Percentiles rank a stretch among this genome's conserved stretches.
Evolutionary conservation across 495 filamentous ascomycete genomes (phyloP).

Genomic region (Lepraria neglecta): DNA sequence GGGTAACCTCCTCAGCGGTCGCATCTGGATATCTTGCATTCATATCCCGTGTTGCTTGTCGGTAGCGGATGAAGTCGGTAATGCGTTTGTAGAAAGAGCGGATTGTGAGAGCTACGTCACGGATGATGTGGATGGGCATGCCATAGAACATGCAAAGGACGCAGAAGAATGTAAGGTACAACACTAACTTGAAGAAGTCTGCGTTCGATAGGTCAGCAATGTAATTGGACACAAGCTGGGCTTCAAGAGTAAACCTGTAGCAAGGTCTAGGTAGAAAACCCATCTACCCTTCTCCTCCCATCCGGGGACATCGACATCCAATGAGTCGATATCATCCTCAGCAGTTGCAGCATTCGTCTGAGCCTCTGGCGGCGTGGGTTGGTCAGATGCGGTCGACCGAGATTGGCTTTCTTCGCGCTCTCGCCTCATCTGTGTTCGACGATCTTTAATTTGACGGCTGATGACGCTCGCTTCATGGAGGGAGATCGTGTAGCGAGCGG

Average conservation of each 20-base stretch:
- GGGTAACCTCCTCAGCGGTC: conserved; percentile 71
- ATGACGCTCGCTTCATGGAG: conserved; percentile 70
- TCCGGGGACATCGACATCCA: conserved; percentile 87
- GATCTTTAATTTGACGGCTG: conserved; percentile 61
- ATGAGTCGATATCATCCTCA: conserved; percentile 79
- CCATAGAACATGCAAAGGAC: conserved; percentile 92
- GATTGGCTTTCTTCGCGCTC: conserved; percentile 44
- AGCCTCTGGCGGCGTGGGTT: conserved; percentile 23
- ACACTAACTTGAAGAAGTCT: conserved; percentile 85
- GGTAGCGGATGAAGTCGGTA: conserved; percentile 77
- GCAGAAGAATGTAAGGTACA: conserved; percentile 87
- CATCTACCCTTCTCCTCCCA: conserved; percentile 97
- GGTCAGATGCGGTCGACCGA: not conserved
- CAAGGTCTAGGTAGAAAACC: conserved; percentile 81
- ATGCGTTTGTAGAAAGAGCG: conserved; percentile 85
- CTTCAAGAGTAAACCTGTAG: conserved; percentile 54
- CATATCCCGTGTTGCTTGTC: conserved; percentile 87
- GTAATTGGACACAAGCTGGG: not conserved
- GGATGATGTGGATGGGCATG: conserved; percentile 90
- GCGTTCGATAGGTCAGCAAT: conserved; percentile 27
- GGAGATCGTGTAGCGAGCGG: conserved; percentile 70
- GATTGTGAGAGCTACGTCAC: conserved; percentile 89
- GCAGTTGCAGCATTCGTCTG: conserved; percentile 44
- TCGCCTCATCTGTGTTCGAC: conserved; percentile 58
- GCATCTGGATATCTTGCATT: conserved; percentile 87